phyloP scores from a whole-genome alignment of 176 grass and related monocot species.

The Tillandsia leiboldiana region DNA sequence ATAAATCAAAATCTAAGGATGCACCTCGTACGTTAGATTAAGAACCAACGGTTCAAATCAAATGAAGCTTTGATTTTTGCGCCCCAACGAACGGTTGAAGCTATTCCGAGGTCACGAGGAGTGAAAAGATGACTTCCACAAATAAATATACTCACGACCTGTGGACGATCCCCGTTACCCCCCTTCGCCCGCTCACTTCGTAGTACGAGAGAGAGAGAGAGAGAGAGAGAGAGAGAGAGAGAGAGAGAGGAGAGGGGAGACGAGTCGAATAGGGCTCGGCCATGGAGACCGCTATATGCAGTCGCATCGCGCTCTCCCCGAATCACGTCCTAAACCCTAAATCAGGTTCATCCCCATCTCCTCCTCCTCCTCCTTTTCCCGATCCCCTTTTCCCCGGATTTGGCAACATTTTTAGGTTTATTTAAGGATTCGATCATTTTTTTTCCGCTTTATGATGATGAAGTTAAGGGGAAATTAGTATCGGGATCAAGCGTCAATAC shows the following conservation, averaged over 20 bases:
- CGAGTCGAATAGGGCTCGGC: background rate
- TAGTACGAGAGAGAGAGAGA: background rate
- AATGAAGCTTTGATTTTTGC: no score
- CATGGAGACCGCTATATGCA: constrained; percentile 21
- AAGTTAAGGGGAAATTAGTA: no score
- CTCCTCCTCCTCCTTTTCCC: background rate
- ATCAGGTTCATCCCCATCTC: background rate
- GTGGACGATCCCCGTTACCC: background rate
- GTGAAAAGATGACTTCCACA: background rate
- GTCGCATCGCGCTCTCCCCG: constrained; percentile 21
- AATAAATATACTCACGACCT: background rate
- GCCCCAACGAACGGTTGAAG: no score
- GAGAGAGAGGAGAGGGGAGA: background rate
- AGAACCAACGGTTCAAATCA: no score
- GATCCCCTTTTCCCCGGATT: background rate
- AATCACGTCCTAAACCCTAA: constrained; percentile 15
- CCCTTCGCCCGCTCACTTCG: background rate
- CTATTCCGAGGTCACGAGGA: no score
- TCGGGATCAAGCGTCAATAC: no score
- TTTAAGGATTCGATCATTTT: background rate
- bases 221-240: background rate
- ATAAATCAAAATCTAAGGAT: no score
- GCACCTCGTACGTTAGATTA: no score
- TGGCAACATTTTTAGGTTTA: background rate
- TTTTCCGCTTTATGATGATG: background rate